These are phyloP conservation scores for Metrosideros polymorpha DNA, from an alignment of 441 rosid species.

Conservation along the genomic window DNA sequence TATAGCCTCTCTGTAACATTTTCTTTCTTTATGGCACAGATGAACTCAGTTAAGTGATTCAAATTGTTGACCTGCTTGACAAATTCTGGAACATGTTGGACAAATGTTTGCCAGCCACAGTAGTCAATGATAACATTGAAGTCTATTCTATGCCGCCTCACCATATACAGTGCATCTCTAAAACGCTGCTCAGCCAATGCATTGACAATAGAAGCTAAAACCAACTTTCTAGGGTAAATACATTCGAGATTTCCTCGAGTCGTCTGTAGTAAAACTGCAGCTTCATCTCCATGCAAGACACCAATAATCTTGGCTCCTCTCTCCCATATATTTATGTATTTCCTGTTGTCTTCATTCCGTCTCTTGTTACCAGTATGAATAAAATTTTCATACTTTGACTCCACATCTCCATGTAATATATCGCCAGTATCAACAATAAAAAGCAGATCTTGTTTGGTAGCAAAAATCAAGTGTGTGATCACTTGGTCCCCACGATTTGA, in stretches of 20 bases:
- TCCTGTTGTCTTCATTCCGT: constrained; percentile 44
- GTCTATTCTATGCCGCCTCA: constrained; percentile 90
- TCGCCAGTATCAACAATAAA: constrained; percentile 64
- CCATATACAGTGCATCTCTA: constrained; percentile 79
- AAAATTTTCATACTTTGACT: constrained; percentile 45
- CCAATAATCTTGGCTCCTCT: constrained; percentile 79
- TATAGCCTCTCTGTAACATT: constrained; percentile 66
- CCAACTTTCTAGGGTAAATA: constrained; percentile 89
- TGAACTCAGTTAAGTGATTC: constrained; percentile 85
- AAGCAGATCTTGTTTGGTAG: constrained; percentile 83
- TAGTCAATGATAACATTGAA: constrained; percentile 77
- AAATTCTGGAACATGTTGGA: constrained; percentile 66
- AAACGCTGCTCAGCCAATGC: constrained; percentile 62
- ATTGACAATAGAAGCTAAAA: constrained; percentile 59
- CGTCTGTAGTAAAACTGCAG: constrained; percentile 77
- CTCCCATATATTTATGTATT: constrained; percentile 78
- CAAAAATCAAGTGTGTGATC: constrained; percentile 70
- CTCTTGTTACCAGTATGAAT: constrained; percentile 32
- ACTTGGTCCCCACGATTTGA: constrained; percentile 59
- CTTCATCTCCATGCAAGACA: constrained; percentile 86
- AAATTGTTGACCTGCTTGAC: constrained; percentile 72
- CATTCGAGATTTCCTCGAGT: constrained; percentile 82
- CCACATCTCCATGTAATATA: constrained; percentile 45
- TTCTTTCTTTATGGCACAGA: constrained; percentile 76
- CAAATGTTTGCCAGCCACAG: constrained; percentile 77